Conservation (phyloP, 1,139 yeast species). For the Candida mesenterica region DNA sequence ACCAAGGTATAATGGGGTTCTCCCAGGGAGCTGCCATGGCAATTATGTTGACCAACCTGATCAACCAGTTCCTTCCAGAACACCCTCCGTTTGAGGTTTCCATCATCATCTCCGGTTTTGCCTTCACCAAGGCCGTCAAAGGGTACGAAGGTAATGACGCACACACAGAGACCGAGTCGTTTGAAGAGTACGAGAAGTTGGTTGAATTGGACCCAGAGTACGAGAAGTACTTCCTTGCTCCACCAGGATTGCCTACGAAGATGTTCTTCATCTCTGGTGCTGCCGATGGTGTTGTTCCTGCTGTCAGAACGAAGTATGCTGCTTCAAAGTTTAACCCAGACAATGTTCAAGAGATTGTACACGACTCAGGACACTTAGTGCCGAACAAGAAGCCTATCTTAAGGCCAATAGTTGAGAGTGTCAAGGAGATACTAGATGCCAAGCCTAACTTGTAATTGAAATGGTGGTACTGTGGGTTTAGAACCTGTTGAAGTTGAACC, state of each 20-base stretch:
- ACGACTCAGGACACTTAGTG: conserved; percentile 41
- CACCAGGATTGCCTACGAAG: conserved; percentile 19
- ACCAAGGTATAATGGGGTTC: conserved; percentile 84
- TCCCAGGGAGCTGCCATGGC: conserved; percentile 93
- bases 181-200: conserved; percentile 10
- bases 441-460: conserved; percentile 1
- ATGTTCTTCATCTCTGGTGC: conserved; percentile 32
- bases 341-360: conserved; percentile 21
- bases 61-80: conserved; percentile 37
- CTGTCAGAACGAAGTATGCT: conserved; percentile 29
- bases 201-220: conserved; percentile 10
- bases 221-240: conserved; percentile 19
- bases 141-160: background rate
- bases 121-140: conserved; percentile 42
- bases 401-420: background rate
- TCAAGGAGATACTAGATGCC: conserved; percentile 1
- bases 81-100: conserved; percentile 47
- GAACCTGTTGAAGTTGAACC: background rate
- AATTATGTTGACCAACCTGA: conserved; percentile 49
- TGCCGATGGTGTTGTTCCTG: conserved; percentile 35
- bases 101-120: conserved; percentile 54
- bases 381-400: conserved; percentile 20
- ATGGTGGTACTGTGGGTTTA: too few species aligned
- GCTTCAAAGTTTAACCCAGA: conserved; percentile 18
- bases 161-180: conserved; percentile 21